These are phyloP conservation scores for Juglanconis juglandina DNA, from an alignment of 2,329 filamentous ascomycete genomes.

Conservation along the genomic window DNA sequence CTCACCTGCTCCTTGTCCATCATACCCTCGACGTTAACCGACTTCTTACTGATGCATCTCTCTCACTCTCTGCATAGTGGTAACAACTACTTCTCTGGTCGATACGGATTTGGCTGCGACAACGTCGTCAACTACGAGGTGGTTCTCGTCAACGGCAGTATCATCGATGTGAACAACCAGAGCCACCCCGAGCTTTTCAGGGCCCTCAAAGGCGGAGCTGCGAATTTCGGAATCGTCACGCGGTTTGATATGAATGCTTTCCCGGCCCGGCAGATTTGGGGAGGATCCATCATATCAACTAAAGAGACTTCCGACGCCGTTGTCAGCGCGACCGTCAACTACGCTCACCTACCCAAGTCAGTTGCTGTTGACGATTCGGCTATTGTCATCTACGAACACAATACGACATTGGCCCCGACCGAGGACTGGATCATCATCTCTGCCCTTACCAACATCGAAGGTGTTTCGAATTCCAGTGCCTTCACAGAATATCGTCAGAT, in stretches of 20 bases:
- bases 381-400: not conserved
- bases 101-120: constrained; percentile 7
- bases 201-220: constrained; percentile 28
- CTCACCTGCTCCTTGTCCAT: no score
- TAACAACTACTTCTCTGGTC: not conserved
- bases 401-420: not conserved
- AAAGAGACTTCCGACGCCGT: not conserved
- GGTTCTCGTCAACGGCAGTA: constrained; percentile 2
- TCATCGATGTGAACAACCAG: constrained; percentile 1
- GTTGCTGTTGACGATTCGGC: not conserved
- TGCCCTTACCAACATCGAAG: not conserved
- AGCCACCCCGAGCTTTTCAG: not conserved
- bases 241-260: constrained; percentile 20
- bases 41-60: not conserved
- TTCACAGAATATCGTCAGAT: not conserved
- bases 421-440: not conserved
- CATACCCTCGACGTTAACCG: not conserved
- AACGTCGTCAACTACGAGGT: constrained; percentile 9
- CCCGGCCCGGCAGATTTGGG: constrained; percentile 21
- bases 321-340: not conserved
- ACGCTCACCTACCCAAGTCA: not conserved
- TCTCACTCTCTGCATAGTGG: not conserved
- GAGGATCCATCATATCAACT: constrained; percentile 20
- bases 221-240: constrained; percentile 39
- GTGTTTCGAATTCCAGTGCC: not conserved